Evolutionary conservation across 2,329 filamentous ascomycete genomes (phyloP).

Genomic region (Hypomyces rosellus): DNA sequence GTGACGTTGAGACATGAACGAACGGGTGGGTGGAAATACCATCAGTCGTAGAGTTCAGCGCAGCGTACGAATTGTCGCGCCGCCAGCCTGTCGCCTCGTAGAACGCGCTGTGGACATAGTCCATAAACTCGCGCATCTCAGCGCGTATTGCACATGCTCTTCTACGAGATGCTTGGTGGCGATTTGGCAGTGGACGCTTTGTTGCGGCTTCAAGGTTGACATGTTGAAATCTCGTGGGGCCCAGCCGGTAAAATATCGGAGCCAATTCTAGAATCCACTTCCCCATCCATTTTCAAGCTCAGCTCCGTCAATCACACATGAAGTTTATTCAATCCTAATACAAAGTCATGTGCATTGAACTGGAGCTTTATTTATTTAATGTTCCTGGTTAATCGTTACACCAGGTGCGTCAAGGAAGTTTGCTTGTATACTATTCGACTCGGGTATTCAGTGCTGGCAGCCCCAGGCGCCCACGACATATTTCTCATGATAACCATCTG

Average conservation of each 20-base stretch:
- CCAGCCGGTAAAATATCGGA: slow-evolving; percentile 4
- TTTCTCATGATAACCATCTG: not conserved
- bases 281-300: too few relatives aligned
- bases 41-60: slow-evolving; percentile 75
- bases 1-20: slow-evolving; percentile 4
- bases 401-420: slow-evolving; percentile 4
- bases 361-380: slow-evolving; percentile 6
- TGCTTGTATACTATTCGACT: slow-evolving; percentile 2
- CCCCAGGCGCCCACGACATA: slow-evolving; percentile 5
- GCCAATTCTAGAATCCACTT: too few relatives aligned
- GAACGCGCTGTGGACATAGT: slow-evolving; percentile 89
- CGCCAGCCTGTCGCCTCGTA: slow-evolving; percentile 83
- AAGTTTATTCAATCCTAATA: not conserved
- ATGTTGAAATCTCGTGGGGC: not conserved
- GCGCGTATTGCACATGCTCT: slow-evolving; percentile 23
- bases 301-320: not conserved
- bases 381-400: slow-evolving; percentile 5
- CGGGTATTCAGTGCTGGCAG: slow-evolving; percentile 5
- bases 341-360: not conserved
- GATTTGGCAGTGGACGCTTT: not conserved
- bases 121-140: slow-evolving; percentile 92
- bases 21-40: slow-evolving; percentile 42
- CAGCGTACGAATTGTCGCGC: slow-evolving; percentile 84
- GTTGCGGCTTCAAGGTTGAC: not conserved
- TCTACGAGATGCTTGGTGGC: not conserved